Conservation (phyloP, 495 filamentous ascomycete genomes). For the Penicillium maclennaniae region DNA sequence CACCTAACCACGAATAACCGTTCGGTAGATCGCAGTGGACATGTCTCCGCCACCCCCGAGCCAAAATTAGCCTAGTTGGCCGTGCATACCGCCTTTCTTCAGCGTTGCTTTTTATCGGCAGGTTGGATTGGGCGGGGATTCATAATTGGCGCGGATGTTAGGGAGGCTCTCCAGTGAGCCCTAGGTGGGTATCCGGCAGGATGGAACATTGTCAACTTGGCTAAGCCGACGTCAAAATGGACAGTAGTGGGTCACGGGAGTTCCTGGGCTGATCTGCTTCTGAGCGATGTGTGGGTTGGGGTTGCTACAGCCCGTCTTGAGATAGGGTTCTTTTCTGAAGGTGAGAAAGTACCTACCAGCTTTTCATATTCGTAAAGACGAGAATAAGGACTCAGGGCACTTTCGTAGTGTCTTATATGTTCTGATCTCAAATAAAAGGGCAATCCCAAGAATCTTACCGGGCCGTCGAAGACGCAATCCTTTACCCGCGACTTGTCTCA, state of each 20-base stretch:
- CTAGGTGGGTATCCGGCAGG: constrained; percentile 24
- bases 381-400: background rate
- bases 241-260: background rate
- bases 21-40: constrained; percentile 17
- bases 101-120: constrained; percentile 10
- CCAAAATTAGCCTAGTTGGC: background rate
- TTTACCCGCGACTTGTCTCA: constrained; percentile 8
- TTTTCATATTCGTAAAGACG: background rate
- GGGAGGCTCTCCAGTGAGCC: constrained; percentile 14
- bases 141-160: constrained; percentile 19
- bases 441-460: background rate
- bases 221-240: constrained; percentile 7
- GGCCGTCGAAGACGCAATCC: constrained; percentile 1
- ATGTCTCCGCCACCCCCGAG: constrained; percentile 9
- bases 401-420: background rate
- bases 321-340: background rate
- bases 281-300: constrained; percentile 9
- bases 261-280: constrained; percentile 17
- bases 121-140: constrained; percentile 4
- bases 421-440: background rate
- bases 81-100: background rate
- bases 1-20: background rate
- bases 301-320: constrained; percentile 10
- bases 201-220: constrained; percentile 24
- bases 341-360: background rate